Evolutionary conservation across 306 rosid genomes (phyloP).

Genomic region (Gastrolobium villosum): DNA sequence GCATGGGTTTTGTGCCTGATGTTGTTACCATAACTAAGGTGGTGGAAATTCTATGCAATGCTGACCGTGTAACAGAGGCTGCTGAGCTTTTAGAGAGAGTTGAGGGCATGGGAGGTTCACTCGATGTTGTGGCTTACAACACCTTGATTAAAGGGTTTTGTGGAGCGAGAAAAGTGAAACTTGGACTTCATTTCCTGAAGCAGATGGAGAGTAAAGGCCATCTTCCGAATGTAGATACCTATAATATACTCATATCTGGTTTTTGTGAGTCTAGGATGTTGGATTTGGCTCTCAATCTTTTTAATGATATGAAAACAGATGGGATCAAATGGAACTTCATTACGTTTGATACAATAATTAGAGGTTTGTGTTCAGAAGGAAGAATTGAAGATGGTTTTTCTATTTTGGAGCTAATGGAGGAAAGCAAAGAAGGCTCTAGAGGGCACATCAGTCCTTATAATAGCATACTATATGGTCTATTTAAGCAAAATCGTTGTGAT

Average conservation of each 20-base stretch:
- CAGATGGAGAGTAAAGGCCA: conserved; percentile 82
- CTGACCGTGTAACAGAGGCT: conserved; percentile 68
- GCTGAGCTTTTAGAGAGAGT: conserved; percentile 73
- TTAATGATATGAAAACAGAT: conserved; percentile 76
- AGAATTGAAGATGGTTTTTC: conserved; percentile 66
- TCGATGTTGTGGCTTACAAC: conserved; percentile 80
- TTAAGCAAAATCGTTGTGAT: conserved; percentile 59
- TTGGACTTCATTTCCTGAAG: conserved; percentile 69
- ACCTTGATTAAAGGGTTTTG: conserved; percentile 77
- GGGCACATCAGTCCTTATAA: conserved; percentile 77
- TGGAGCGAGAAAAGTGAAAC: conserved; percentile 65
- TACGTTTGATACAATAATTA: conserved; percentile 64
- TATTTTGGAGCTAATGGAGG: conserved; percentile 77
- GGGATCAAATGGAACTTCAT: conserved; percentile 69
- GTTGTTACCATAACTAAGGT: conserved; percentile 69
- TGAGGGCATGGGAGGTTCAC: conserved; percentile 66
- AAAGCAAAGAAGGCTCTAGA: conserved; percentile 58
- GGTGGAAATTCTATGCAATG: conserved; percentile 67
- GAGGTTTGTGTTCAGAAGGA: conserved; percentile 73
- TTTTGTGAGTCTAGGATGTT: conserved; percentile 62
- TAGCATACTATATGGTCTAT: conserved; percentile 76
- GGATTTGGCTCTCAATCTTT: conserved; percentile 74
- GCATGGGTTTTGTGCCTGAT: conserved; percentile 72
- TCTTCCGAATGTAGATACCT: conserved; percentile 78
- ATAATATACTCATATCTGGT: conserved; percentile 67